Evolutionary conservation across 805 yeast genomes (phyloP), one percentile per base, ranked within the genome.

Genomic region (Schizosaccharomyces octosporus): DNA sequence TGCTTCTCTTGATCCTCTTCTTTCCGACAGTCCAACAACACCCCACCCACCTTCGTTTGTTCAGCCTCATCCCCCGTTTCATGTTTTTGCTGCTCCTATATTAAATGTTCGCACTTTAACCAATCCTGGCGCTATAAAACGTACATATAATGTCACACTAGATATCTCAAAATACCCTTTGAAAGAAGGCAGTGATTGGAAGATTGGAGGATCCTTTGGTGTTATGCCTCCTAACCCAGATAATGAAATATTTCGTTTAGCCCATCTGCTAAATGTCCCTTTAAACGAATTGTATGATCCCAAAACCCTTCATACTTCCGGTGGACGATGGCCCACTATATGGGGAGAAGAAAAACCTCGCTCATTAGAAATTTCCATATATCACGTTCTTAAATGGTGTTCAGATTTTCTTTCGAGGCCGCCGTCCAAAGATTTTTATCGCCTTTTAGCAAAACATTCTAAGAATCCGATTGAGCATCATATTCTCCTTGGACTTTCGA

Each of bases 291-390:
- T 62, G 7, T 63, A 65, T 31, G 57, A 21, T 7, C 54, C 61
- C 24, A 60, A 62, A 5, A 59, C 45, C 11, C 61, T 66, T 24
- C 15, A 29, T 24, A 66, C 69, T 3, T 42, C 39, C 5, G 62
- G 66, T 27, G 69, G 69, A 27, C 63, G 69, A 4, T 66, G 69
- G 69, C 69, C 69, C 1, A 66, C 69, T 5, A 65, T 66, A 27
- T 66, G 69, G 69, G 69, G 67, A 17, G 69, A 65, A 7, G 68
- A 64, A 4, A 60, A 62, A 54, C 62, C 67, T 1, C 64, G 69
- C 4, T 24, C 39, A 17, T n/a, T 66, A 29, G 48, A 24, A 7
- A 63, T 66, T 41, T 59, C 63, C 4, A 15, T 61, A 11, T 64
- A 66, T 15, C 69, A 66, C 48, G 45, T 66, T 6, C 57, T 66